These are phyloP conservation scores for Parascedosporium putredinis DNA, from an alignment of 2,329 filamentous ascomycete species.

Conservation along the genomic window DNA sequence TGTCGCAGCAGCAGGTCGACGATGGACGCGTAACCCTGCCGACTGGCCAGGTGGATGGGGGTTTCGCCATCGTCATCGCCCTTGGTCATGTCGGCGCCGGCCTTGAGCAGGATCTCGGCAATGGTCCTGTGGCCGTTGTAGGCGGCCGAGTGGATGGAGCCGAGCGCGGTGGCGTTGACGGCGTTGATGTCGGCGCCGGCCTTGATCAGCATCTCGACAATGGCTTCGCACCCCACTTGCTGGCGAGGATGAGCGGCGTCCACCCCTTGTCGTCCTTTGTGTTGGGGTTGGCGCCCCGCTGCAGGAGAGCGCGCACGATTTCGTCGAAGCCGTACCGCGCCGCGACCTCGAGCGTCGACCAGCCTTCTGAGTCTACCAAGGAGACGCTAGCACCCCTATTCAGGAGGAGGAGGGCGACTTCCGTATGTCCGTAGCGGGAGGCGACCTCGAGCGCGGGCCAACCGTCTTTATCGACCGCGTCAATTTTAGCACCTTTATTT, in stretches of 20 bases:
- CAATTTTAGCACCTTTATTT: not conserved
- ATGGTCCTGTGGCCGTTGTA: not conserved
- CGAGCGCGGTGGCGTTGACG: not conserved
- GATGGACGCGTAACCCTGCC: not conserved
- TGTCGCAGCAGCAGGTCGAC: not conserved
- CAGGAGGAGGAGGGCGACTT: not conserved
- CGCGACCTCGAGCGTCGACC: slow-evolving; percentile 13
- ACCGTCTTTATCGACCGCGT: not conserved
- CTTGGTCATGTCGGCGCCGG: not conserved
- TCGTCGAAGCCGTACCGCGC: not conserved
- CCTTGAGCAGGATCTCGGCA: not conserved
- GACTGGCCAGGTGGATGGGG: not conserved
- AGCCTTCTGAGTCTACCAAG: slow-evolving; percentile 13
- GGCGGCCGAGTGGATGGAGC: not conserved
- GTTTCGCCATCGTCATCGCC: not conserved
- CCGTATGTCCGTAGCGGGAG: not conserved
- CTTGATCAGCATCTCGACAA: not conserved
- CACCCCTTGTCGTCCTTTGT: not conserved
- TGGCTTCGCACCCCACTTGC: not conserved
- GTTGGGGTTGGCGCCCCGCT: not conserved
- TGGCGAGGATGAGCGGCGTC: not conserved
- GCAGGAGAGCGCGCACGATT: not conserved
- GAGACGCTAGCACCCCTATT: slow-evolving; percentile 12
- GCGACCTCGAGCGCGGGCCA: not conserved
- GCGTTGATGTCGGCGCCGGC: not conserved